A percentile compares a stretch with the other conserved stretches of the same genome.
These are phyloP conservation scores for Penicillium angulare DNA, from an alignment of 495 filamentous ascomycete species.

Conservation along the genomic window DNA sequence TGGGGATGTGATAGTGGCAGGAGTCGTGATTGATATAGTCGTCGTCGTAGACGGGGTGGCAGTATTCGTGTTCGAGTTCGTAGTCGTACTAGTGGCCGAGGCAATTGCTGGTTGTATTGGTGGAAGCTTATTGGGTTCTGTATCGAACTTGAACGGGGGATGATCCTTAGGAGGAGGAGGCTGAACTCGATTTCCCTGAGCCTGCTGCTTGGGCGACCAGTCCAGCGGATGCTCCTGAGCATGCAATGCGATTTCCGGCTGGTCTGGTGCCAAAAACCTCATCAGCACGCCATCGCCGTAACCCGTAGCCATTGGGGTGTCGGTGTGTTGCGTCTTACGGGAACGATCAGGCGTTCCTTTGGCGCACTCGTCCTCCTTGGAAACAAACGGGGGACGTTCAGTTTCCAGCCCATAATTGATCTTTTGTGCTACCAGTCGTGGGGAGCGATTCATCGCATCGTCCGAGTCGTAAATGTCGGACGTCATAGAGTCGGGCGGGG, in stretches of 20 bases:
- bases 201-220: slow-evolving; percentile 9
- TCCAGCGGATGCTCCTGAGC: slow-evolving; percentile 21
- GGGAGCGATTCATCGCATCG: slow-evolving; percentile 38
- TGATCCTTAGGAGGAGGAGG: neutral
- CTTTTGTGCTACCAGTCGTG: slow-evolving; percentile 21
- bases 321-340: slow-evolving; percentile 37
- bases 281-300: slow-evolving; percentile 49
- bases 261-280: slow-evolving; percentile 42
- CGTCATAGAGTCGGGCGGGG: slow-evolving; percentile 35
- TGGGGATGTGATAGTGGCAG: neutral
- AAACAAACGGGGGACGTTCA: slow-evolving; percentile 30
- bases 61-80: too few relatives aligned
- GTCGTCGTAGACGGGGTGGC: neutral
- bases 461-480: slow-evolving; percentile 46
- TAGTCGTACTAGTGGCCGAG: too few relatives aligned
- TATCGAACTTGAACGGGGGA: neutral
- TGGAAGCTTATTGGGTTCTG: too few relatives aligned
- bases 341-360: slow-evolving; percentile 31
- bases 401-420: slow-evolving; percentile 24
- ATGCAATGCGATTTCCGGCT: slow-evolving; percentile 42
- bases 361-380: slow-evolving; percentile 9
- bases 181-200: neutral
- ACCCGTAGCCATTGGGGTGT: slow-evolving; percentile 29
- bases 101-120: too few relatives aligned
- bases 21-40: too few relatives aligned